Base-by-base conservation (phyloP, 2,329 filamentous ascomycete species). In the Aspergillus sp. region DNA sequence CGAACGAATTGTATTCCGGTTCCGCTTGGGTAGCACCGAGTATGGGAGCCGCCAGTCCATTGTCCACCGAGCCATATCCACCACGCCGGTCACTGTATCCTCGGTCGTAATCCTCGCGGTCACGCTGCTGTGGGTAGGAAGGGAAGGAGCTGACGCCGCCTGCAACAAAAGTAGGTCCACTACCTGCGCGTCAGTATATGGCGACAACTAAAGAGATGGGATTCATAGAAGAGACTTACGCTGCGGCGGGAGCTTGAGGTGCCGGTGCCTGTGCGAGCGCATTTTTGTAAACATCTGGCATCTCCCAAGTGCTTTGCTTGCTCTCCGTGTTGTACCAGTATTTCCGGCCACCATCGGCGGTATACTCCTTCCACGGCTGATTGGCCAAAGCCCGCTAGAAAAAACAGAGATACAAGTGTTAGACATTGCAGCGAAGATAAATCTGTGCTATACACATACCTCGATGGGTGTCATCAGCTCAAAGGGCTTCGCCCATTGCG, bases 251-350 rank as follows among this genome's bases (percentile, higher is more conserved):
- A 45, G 68, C 68, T 32, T 69, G 66, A 27, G 72, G 64, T 12
- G 68, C 61, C 43, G 64, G 64, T 42, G 56, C 74, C 50, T 81
- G 78, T 40, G 83, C 83, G 45, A 90, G 73, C 47, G 88, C 86
- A 56, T 78, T 77, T 61, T 87, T 89, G 70, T 90, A 90, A 50
- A 73, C 81, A 43, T 89, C 86, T 44, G 93, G 93, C 78, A 95
- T 90, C 60, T 90, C 86, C 93, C 93, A 98, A 29, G 87, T 89
- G 65, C 90, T 97, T 71, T 90, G 80, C 69, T 91, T 90, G 36
- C 88, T 90, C 67, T 94, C 86, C 30, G 84, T 87, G 67, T 98
- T 93, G 67, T 90, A 91, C 87, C 90, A 98, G 70, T 98, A 98
- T 63, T 91, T 88, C 58, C 85, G 83, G 37, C 91, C 93, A 51